These are phyloP conservation scores for Chaetothyriales sp. DNA, from an alignment of 2,329 filamentous ascomycete species.

Conservation along the genomic window DNA sequence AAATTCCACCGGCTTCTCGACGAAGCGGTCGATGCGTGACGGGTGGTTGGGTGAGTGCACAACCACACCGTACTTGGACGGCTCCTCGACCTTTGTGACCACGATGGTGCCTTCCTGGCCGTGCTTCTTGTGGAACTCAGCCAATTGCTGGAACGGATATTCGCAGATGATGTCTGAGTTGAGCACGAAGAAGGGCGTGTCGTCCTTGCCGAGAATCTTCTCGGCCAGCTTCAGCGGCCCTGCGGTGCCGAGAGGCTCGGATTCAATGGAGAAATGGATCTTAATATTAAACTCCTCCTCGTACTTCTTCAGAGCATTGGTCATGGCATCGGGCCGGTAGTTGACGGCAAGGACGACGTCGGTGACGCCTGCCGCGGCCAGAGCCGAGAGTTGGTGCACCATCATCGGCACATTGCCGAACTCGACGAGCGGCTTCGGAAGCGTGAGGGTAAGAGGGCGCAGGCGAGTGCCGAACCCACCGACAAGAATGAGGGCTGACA, in stretches of 20 bases:
- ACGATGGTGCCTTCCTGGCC: conserved; percentile 95
- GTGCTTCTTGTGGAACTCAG: conserved; percentile 82
- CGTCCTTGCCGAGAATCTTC: conserved; percentile 80
- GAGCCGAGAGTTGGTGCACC: conserved; percentile 88
- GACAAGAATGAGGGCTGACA: conserved; percentile 37
- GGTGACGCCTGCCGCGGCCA: conserved; percentile 85
- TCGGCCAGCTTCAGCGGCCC: conserved; percentile 93
- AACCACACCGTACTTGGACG: conserved; percentile 95
- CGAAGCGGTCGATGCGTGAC: conserved; percentile 91
- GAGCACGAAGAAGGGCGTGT: conserved; percentile 91
- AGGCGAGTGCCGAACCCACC: conserved; percentile 97
- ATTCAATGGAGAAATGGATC: conserved; percentile 94
- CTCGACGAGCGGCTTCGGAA: conserved; percentile 94
- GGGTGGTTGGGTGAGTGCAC: conserved; percentile 90
- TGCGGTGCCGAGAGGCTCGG: conserved; percentile 86
- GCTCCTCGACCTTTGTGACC: conserved; percentile 97
- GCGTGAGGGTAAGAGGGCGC: conserved; percentile 87
- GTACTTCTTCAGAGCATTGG: conserved; percentile 85
- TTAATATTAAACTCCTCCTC: conserved; percentile 84
- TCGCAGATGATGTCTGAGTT: conserved; percentile 99
- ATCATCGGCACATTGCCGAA: conserved; percentile 99
- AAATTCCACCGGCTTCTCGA: conserved; percentile 98
- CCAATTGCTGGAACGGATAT: conserved; percentile 82
- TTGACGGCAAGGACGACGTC: conserved; percentile 98
- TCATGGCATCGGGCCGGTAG: conserved; percentile 97